phyloP scores from a whole-genome alignment of 345 rosid species.

The Camelina hispida region DNA sequence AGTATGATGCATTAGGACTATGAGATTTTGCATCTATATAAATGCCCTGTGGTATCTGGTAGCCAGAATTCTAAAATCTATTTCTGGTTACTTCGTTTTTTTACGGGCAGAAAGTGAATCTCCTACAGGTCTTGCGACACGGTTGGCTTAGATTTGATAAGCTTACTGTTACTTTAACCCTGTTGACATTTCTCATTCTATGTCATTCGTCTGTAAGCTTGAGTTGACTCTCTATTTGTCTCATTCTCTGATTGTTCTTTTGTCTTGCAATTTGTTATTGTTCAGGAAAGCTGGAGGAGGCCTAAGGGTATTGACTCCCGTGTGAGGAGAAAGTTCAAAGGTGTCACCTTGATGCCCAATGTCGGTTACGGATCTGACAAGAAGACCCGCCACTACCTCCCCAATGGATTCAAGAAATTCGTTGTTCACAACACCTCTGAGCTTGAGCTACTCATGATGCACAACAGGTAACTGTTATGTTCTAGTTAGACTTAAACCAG shows the following conservation, averaged over 20 bases:
- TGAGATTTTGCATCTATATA: not conserved
- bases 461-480: slow-evolving; percentile 60
- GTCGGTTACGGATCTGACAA: slow-evolving; percentile 84
- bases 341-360: slow-evolving; percentile 81
- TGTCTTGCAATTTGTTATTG: not conserved
- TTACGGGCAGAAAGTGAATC: slow-evolving; percentile 61
- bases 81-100: slow-evolving; percentile 78
- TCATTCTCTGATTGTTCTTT: not conserved
- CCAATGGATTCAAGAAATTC: slow-evolving; percentile 83
- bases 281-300: slow-evolving; percentile 79
- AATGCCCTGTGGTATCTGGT: slow-evolving; percentile 88
- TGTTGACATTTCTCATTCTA: slow-evolving; percentile 32
- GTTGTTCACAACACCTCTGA: slow-evolving; percentile 75
- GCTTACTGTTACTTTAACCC: slow-evolving; percentile 48
- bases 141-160: slow-evolving; percentile 34
- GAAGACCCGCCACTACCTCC: slow-evolving; percentile 82
- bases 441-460: slow-evolving; percentile 90
- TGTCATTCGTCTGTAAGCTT: not conserved
- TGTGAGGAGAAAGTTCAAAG: slow-evolving; percentile 85
- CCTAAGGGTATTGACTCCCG: slow-evolving; percentile 92
- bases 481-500: not conserved
- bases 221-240: not conserved
- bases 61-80: slow-evolving; percentile 49
- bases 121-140: slow-evolving; percentile 64
- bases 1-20: not conserved